These are phyloP conservation scores for Cladophialophora exuberans DNA, from an alignment of 2,329 filamentous ascomycete genomes.

Conservation along the genomic window DNA sequence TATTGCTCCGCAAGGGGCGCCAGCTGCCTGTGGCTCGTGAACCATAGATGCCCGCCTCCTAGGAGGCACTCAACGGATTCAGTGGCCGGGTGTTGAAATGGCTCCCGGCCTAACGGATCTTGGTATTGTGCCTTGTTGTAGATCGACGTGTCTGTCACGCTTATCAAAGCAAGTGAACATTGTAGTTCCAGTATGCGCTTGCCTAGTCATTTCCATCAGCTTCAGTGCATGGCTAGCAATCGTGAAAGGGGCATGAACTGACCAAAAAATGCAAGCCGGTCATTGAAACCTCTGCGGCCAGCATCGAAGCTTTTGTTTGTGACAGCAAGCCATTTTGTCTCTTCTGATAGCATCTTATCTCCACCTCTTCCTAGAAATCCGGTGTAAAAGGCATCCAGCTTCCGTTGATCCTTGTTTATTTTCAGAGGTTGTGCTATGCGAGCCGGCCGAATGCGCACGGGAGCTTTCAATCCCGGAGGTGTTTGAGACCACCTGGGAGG, in stretches of 20 bases:
- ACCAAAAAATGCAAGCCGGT: conserved; percentile 88
- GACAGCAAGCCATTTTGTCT: conserved; percentile 94
- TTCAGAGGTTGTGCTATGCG: conserved; percentile 53
- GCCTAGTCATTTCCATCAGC: conserved; percentile 46
- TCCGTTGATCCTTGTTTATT: conserved; percentile 73
- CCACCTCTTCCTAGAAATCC: conserved; percentile 74
- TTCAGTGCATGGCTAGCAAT: background rate
- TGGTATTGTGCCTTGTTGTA: conserved; percentile 37
- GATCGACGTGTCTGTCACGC: conserved; percentile 41
- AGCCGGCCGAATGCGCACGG: conserved; percentile 50
- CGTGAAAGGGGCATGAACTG: conserved; percentile 36
- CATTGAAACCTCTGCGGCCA: conserved; percentile 90
- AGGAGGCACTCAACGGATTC: conserved; percentile 74
- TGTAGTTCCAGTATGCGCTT: conserved; percentile 68
- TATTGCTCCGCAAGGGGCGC: conserved; percentile 69
- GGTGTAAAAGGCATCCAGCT: conserved; percentile 77
- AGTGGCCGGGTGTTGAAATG: conserved; percentile 72
- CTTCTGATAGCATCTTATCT: conserved; percentile 76
- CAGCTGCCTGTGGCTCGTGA: conserved; percentile 68
- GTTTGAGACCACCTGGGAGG: conserved; percentile 72
- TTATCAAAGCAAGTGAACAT: conserved; percentile 64
- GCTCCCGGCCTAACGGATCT: conserved; percentile 61
- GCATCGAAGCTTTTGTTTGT: conserved; percentile 99
- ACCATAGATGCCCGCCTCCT: conserved; percentile 59
- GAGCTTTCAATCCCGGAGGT: conserved; percentile 69